Base-by-base conservation (phyloP, 139 green algal genomes). In the Chlorella ohadii region DNA sequence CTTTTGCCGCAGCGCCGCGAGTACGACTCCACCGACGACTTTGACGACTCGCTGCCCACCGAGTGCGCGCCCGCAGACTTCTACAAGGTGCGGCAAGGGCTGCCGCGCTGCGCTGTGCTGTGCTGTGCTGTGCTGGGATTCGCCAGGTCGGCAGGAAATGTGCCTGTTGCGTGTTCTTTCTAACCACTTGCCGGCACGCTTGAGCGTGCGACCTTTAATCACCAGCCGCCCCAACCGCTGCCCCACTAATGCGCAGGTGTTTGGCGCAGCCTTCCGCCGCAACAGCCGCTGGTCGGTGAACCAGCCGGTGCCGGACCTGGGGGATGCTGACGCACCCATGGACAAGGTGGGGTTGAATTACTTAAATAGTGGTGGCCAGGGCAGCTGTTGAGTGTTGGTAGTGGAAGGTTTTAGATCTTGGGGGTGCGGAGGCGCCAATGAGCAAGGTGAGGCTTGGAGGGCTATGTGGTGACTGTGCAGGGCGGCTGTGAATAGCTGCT, bases 11-110 rank as follows among this genome's bases (percentile, higher is more conserved):
- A 51, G 81, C 85, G 92, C 25, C 89, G 96, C 13, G 94, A 98
- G 87, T 99, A 94, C 47, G 96, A 99, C 90, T 98, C 93, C 22
- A 92, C 86, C 5, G 96, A 99, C 85, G 92, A 96, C 67, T 99
- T 99, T 91, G 96, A 99, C 85, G 96, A 99, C 90, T 91, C 89
- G 2, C 87, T 99, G 82, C 96, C 96, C 7, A 57, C 82, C 25
- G 89, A 94, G 38, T 97, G 93, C 85, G 86, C 87, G 0, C 72
- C 90, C 17, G 87, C 84, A 17, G 96, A 98, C 84, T 99, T 99
- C 81, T 97, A 96, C 91, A 95, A 96, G 92, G 94, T 95, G n/a
- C n/a, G n/a, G n/a, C n/a, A 19, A 13, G 6, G 36, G 22, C 27
- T 36, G 66, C 33, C 66, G 2, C 28, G 31, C 16, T 44, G 31